phyloP scores from a whole-genome alignment of 257 asterid species.

The Primulina tabacum region DNA sequence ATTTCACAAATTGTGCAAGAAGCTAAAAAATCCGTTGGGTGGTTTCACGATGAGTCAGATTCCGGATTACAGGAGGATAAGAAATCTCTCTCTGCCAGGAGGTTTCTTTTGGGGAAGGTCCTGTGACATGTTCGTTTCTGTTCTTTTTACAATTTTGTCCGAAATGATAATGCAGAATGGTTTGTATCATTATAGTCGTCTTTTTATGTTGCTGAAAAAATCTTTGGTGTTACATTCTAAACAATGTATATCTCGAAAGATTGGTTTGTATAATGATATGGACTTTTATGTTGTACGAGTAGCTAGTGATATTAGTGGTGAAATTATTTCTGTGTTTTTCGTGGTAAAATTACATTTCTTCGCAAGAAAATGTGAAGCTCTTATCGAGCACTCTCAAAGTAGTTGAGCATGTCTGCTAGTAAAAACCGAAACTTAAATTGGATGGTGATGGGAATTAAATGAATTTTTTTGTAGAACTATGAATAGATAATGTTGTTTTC shows the following conservation, averaged over 20 bases:
- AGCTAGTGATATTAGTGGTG: neutral
- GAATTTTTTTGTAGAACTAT: neutral
- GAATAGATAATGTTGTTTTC: neutral
- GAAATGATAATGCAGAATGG: neutral
- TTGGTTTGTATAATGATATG: neutral
- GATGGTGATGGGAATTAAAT: neutral
- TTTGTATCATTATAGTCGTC: neutral
- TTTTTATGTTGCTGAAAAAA: neutral
- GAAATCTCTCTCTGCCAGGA: neutral
- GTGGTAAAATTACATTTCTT: neutral
- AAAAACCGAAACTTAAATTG: neutral
- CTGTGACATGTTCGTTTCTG: neutral
- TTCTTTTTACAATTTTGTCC: neutral
- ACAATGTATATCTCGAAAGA: neutral
- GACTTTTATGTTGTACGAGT: neutral
- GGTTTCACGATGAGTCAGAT: neutral
- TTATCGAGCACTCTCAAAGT: neutral
- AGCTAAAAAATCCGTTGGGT: neutral
- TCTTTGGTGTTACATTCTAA: neutral
- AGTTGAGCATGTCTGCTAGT: neutral
- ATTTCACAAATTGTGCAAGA: neutral
- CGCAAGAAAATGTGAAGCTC: neutral
- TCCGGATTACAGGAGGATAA: neutral
- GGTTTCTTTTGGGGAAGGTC: neutral
- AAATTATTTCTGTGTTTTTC: neutral